Evolutionary conservation across 805 yeast species (phyloP), one percentile per base, ranked within the genome.

Genomic region (Spathaspora hagerdaliae): DNA sequence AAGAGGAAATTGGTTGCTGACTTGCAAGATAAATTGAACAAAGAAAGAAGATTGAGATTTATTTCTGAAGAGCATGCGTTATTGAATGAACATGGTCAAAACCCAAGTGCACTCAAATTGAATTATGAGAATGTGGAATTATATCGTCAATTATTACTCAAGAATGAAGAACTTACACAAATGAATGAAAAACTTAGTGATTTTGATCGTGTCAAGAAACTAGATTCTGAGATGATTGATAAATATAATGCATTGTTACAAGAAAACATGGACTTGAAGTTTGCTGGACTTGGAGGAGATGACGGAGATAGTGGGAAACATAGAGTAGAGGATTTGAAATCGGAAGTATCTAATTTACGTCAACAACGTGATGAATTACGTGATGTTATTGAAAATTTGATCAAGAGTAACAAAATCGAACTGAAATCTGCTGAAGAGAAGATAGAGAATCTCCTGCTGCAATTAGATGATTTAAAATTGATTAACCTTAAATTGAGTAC

Each of bases 11-110:
- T 50, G 31, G 74, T 85, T 27, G 70, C 77, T 1, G 75, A 75
- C 19, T 57, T 87, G 46, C 77, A 83, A 36, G 78, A 77, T 38
- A 75, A 77, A 49, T 59, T 87, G 46, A 79, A 77, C 45, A 80
- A 78, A 29, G 92, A 87, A 58, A 70, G 92, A 49, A 68, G 78
- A 51, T 75, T 80, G 45, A 65, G 95, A 43, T 81, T 77, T 51
- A 78, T 83, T 27, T 82, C 88, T 27, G 94, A 86, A 54, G 91
- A 85, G 50, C 82, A 83, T 52, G 78, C 83, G 0, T 57, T 85
- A 31, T 60, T 81, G 33, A 59, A 73, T 49, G 86, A 82, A 50
- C 69, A 76, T 51, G 79, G 81, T 9, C 64, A 67, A 42, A 59
- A 69, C 27, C 83, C 87, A 27, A 72, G 79, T 42, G 65, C 81